Evolutionary conservation across 2,329 filamentous ascomycete genomes (phyloP).

Genomic region (Aspergillus brunneoviolaceus): DNA sequence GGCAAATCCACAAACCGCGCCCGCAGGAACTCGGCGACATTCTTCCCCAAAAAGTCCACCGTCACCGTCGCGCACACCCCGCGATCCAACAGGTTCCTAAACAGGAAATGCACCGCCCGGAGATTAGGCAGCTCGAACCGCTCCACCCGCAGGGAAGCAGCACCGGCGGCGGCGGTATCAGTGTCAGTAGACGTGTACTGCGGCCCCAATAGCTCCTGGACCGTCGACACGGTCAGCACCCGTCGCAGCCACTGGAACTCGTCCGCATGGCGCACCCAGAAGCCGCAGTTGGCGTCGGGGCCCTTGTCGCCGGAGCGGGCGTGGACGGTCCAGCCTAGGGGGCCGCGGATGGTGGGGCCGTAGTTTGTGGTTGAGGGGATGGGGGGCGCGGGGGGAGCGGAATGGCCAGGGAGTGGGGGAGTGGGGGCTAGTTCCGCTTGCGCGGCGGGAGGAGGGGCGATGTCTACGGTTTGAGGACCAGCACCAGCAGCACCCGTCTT

Average conservation of each 20-base stretch:
- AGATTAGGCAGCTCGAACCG: constrained; percentile 49
- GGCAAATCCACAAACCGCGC: constrained; percentile 36
- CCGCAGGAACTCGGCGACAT: constrained; percentile 37
- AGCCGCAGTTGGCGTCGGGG: constrained; percentile 47
- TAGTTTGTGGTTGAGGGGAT: background rate
- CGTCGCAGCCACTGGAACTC: constrained; percentile 47
- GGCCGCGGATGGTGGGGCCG: constrained; percentile 24
- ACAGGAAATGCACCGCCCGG: constrained; percentile 39
- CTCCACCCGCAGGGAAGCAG: constrained; percentile 33
- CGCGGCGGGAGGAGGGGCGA: constrained; percentile 16
- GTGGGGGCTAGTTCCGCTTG: constrained; percentile 17
- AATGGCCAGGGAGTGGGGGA: constrained; percentile 16
- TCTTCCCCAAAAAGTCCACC: constrained; percentile 42
- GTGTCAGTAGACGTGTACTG: constrained; percentile 19
- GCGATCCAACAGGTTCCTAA: constrained; percentile 36
- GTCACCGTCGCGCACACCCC: constrained; percentile 34
- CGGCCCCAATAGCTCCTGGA: constrained; percentile 23
- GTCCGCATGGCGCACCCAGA: constrained; percentile 44
- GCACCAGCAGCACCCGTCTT: constrained; percentile 1
- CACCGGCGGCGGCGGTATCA: too few relatives aligned
- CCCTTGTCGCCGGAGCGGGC: constrained; percentile 48
- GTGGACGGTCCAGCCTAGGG: constrained; percentile 37
- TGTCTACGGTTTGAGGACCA: constrained; percentile 13
- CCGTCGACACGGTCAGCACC: constrained; percentile 23
- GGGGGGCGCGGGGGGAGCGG: too few relatives aligned